These are phyloP conservation scores for Fomitopsis betulina DNA, from an alignment of 1,284 basidiomycete species.

Conservation along the genomic window DNA sequence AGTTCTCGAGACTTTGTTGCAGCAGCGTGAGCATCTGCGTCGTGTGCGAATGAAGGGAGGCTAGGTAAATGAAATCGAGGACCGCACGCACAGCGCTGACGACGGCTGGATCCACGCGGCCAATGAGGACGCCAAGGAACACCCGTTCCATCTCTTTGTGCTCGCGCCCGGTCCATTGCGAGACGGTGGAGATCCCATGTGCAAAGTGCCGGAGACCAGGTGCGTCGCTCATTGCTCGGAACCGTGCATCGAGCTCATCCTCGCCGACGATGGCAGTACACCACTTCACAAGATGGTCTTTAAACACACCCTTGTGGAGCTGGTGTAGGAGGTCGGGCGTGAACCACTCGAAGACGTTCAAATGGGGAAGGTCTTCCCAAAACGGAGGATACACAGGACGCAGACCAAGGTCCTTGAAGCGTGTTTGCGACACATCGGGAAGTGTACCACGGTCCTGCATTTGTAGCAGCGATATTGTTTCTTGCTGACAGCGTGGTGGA, in stretches of 20 bases:
- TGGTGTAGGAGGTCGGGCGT: slow-evolving; percentile 27
- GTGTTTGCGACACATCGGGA: neutral
- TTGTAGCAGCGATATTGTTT: neutral
- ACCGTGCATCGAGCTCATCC: slow-evolving; percentile 20
- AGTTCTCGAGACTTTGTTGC: slow-evolving; percentile 14
- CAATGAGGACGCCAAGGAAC: slow-evolving; percentile 20
- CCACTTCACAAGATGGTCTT: slow-evolving; percentile 27
- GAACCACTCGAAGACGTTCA: slow-evolving; percentile 16
- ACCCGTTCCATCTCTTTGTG: slow-evolving; percentile 21
- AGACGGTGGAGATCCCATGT: slow-evolving; percentile 20
- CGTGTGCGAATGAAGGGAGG: slow-evolving; percentile 20
- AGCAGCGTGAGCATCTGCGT: slow-evolving; percentile 10
- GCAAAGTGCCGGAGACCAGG: slow-evolving; percentile 21
- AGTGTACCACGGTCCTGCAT: neutral
- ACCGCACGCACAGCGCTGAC: slow-evolving; percentile 11
- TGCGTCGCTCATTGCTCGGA: slow-evolving; percentile 12
- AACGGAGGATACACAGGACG: slow-evolving; percentile 20
- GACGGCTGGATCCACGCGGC: slow-evolving; percentile 4
- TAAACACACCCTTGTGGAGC: slow-evolving; percentile 26
- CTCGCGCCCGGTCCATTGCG: slow-evolving; percentile 23
- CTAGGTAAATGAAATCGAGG: slow-evolving; percentile 19
- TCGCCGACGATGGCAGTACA: slow-evolving; percentile 13
- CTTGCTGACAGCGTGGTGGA: neutral
- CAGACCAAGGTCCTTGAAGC: slow-evolving; percentile 8
- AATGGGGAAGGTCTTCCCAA: slow-evolving; percentile 20